These are phyloP conservation scores for Coix lacrymajobi DNA, from an alignment of 176 grass and related monocot species.

Conservation along the genomic window DNA sequence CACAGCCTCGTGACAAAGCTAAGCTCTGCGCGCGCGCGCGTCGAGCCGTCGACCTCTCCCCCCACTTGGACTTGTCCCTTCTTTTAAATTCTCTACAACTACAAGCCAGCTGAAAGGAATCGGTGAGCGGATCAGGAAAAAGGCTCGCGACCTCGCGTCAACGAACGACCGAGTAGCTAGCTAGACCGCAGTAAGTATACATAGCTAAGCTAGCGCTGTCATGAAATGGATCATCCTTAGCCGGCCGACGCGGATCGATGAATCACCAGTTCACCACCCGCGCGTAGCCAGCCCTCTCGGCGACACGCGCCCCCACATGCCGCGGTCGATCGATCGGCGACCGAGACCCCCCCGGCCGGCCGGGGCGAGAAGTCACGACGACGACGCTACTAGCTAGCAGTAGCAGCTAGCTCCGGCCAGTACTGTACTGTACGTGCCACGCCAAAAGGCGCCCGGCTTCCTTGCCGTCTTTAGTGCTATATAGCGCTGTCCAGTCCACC, in stretches of 20 bases:
- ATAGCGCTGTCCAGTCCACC: background rate
- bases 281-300: background rate
- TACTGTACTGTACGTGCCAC: background rate
- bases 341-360: background rate
- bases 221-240: background rate
- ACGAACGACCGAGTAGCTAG: background rate
- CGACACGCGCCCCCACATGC: slow-evolving; percentile 20
- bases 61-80: slow-evolving; percentile 34
- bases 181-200: background rate
- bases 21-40: background rate
- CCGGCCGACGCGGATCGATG: too few species aligned
- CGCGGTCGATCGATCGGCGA: background rate
- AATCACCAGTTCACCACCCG: background rate
- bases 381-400: too few species aligned
- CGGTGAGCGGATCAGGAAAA: slow-evolving; percentile 31
- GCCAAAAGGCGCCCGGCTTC: background rate
- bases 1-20: background rate
- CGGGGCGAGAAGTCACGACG: background rate
- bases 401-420: background rate
- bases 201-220: slow-evolving; percentile 13
- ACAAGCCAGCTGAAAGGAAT: slow-evolving; percentile 11
- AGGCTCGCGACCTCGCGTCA: slow-evolving; percentile 18
- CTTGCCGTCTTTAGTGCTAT: background rate
- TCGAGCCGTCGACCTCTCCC: slow-evolving; percentile 19
- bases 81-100: background rate